Percentiles rank a stretch among this genome's conserved stretches.
These are phyloP conservation scores for Friedmanniomyces endolithicus DNA, from an alignment of 495 filamentous ascomycete species.

Conservation along the genomic window DNA sequence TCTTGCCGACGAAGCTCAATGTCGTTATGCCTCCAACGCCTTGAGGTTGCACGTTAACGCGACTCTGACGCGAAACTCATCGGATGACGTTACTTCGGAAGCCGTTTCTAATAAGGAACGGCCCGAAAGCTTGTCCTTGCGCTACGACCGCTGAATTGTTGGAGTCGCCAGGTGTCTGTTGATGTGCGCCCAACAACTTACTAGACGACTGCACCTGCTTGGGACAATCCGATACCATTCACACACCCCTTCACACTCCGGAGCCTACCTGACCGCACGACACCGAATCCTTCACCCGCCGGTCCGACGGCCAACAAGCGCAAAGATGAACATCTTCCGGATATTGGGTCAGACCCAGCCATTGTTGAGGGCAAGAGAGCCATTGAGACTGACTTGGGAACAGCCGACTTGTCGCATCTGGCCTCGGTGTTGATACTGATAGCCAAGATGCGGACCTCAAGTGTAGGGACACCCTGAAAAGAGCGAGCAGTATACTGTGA, in stretches of 20 bases:
- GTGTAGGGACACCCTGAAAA: conserved; percentile 40
- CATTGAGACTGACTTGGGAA: conserved; percentile 1
- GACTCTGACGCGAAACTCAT: background rate
- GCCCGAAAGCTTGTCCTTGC: background rate
- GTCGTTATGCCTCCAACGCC: background rate
- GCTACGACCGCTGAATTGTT: background rate
- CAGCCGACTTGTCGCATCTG: conserved; percentile 90
- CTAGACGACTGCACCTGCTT: background rate
- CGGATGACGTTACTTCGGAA: background rate
- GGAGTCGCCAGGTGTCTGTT: background rate
- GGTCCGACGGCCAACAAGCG: conserved; percentile 1
- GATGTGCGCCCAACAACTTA: background rate
- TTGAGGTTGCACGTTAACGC: background rate
- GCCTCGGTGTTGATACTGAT: conserved; percentile 87
- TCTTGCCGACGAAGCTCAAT: background rate
- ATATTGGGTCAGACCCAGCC: conserved; percentile 52
- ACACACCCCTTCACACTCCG: background rate
- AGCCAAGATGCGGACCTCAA: conserved; percentile 86
- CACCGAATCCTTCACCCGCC: background rate
- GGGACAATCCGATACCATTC: no score
- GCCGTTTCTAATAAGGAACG: background rate
- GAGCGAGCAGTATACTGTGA: background rate
- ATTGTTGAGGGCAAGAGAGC: conserved; percentile 4
- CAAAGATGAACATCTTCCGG: conserved; percentile 78
- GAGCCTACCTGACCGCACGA: background rate